Percentiles rank a stretch among this genome's conserved stretches.
phyloP scores from a whole-genome alignment of 345 rosid genomes.

The Rubroshorea leprosula region DNA sequence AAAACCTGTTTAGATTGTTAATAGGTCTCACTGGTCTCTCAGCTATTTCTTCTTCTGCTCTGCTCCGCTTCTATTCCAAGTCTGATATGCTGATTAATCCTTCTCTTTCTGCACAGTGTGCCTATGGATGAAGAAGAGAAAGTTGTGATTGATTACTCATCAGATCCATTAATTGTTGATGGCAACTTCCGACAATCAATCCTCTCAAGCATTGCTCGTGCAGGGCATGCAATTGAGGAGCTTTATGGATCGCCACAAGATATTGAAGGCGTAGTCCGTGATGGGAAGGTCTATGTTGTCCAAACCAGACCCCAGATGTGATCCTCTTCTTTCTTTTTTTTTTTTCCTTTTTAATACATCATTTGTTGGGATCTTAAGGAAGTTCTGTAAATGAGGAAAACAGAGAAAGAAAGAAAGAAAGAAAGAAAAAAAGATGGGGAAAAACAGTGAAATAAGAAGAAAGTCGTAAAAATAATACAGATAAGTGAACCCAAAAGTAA shows the following conservation, averaged over 20 bases:
- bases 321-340: slow-evolving; percentile 2
- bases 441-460: background rate
- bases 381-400: background rate
- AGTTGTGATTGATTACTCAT: slow-evolving; percentile 71
- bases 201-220: slow-evolving; percentile 71
- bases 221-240: slow-evolving; percentile 78
- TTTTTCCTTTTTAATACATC: background rate
- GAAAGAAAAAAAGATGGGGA: no score
- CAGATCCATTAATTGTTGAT: slow-evolving; percentile 63
- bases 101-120: slow-evolving; percentile 46
- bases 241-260: slow-evolving; percentile 87
- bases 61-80: no score
- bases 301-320: slow-evolving; percentile 94
- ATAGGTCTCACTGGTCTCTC: no score
- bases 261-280: slow-evolving; percentile 90
- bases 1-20: no score
- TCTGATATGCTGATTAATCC: background rate
- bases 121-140: slow-evolving; percentile 94
- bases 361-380: slow-evolving; percentile 7
- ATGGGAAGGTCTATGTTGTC: slow-evolving; percentile 81
- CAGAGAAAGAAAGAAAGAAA: background rate
- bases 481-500: background rate
- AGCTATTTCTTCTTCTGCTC: no score
- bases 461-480: background rate
- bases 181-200: slow-evolving; percentile 52